Conservation (phyloP, 108 stramenopile species). For the Aurantiochytrium sp. region DNA sequence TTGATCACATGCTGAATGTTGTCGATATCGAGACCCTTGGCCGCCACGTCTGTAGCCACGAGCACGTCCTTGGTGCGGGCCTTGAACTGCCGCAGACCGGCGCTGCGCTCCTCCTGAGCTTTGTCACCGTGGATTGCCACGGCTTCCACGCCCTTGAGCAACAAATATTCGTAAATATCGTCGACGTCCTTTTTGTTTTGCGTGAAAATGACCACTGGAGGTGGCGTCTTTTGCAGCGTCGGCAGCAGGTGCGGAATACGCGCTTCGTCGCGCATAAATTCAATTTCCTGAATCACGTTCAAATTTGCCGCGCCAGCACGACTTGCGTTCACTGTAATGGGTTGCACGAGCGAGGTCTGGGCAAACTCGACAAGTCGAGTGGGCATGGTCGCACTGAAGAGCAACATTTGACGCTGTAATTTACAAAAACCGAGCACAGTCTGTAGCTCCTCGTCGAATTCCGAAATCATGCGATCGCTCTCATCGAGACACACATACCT, state of each 20-base stretch:
- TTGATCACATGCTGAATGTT: constrained; percentile 98
- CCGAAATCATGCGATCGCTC: constrained; percentile 93
- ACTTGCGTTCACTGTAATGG: constrained; percentile 93
- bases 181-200: constrained; percentile 93
- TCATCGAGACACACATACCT: constrained; percentile 92
- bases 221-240: constrained; percentile 95
- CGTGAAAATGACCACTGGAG: constrained; percentile 94
- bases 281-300: constrained; percentile 99
- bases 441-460: constrained; percentile 87
- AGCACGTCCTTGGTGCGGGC: constrained; percentile 82
- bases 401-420: constrained; percentile 88
- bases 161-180: constrained; percentile 94
- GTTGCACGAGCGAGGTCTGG: constrained; percentile 79
- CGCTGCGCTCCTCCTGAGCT: constrained; percentile 94
- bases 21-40: constrained; percentile 96
- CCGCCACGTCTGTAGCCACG: constrained; percentile 96
- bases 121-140: constrained; percentile 98
- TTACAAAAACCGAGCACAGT: constrained; percentile 89
- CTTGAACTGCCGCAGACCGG: constrained; percentile 84
- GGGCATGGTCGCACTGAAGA: constrained; percentile 97
- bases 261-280: constrained; percentile 95
- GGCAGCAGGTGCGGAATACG: constrained; percentile 91
- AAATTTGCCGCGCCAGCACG: constrained; percentile 94
- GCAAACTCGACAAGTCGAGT: constrained; percentile 98
- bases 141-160: constrained; percentile 94